Base-by-base conservation (phyloP, 768 basidiomycete species). In the Imleria badia region DNA sequence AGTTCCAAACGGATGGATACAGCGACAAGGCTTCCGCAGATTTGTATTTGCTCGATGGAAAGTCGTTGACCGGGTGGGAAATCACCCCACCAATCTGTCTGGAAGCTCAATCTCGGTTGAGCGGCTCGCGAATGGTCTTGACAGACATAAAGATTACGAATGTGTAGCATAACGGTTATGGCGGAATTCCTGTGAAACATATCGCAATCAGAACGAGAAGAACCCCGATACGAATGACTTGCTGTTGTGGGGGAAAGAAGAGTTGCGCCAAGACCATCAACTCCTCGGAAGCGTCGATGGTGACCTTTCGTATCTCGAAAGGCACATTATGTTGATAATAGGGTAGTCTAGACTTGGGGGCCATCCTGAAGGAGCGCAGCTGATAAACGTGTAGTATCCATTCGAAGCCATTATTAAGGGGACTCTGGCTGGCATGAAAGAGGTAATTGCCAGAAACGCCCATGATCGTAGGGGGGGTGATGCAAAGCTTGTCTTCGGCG, bases 101-200 rank as follows among this genome's bases (percentile, higher is more conserved):
- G 69, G 40, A 67, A 69, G 30, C 54, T 61, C 31, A 71, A 51
- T 23, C 61, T 58, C 17, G 67, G 58, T 34, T 71, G 65, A 36
- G 58, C 40, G 29, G 81, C 78, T 46, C 67, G 71, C 30, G 77
- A 72, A 61, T 86, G 83, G 60, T 81, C 81, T 51, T 75, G 78
- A 54, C 81, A 82, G n/a, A 73, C 73, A 73, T 78, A 79, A 47
- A 85, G 66, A 63, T 83, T 74, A 54, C 81, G 78, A 53, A 86
- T 75, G 57, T 81, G 81, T 58, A 86, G 41, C 17, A 58, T 52
- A 56, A 63, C 58, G 15, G 49, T 54, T 48, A 67, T 67, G 15
- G 67, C 62, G 4, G 60, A 60, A 48, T 62, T 65, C 42, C 69
- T 71, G 58, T n/a, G 35, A 26, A 48, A 38, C 29, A 43, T 51